phyloP scores from a whole-genome alignment of 1,284 basidiomycete species.

The Cutaneotrichosporon sp. region DNA sequence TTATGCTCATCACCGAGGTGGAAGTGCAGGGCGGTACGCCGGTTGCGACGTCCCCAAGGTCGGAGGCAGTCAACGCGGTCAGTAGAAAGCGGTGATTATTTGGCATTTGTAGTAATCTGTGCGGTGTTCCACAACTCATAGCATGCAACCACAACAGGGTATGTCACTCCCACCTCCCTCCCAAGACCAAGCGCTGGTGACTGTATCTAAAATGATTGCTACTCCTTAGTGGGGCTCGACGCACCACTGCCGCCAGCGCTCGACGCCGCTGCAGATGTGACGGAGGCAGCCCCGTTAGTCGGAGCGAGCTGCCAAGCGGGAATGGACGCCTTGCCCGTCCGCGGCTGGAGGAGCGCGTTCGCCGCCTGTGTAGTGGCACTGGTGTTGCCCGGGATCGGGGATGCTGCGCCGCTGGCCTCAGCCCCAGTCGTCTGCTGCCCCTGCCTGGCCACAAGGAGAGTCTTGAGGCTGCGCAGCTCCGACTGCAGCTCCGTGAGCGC shows the following conservation, averaged over 20 bases:
- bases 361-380: slow-evolving; percentile 30
- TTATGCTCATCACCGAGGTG: not conserved
- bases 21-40: no score
- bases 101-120: no score
- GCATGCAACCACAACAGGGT: no score
- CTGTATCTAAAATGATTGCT: no score
- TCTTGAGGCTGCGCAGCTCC: slow-evolving; percentile 91
- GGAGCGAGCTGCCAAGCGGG: slow-evolving; percentile 73
- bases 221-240: slow-evolving; percentile 18
- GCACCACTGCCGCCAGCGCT: slow-evolving; percentile 15
- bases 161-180: no score
- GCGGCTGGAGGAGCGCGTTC: slow-evolving; percentile 38
- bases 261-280: not conserved
- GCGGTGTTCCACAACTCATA: no score
- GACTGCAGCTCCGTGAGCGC: slow-evolving; percentile 64
- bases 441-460: slow-evolving; percentile 76
- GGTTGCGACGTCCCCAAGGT: no score
- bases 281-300: slow-evolving; percentile 9
- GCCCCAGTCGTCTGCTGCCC: not conserved
- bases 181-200: no score
- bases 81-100: no score
- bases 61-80: no score
- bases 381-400: not conserved
- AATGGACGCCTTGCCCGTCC: slow-evolving; percentile 59
- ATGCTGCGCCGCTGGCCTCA: slow-evolving; percentile 1